Conservation (phyloP, 352 stramenopile species). For the Phytophthora boehmeriae region DNA sequence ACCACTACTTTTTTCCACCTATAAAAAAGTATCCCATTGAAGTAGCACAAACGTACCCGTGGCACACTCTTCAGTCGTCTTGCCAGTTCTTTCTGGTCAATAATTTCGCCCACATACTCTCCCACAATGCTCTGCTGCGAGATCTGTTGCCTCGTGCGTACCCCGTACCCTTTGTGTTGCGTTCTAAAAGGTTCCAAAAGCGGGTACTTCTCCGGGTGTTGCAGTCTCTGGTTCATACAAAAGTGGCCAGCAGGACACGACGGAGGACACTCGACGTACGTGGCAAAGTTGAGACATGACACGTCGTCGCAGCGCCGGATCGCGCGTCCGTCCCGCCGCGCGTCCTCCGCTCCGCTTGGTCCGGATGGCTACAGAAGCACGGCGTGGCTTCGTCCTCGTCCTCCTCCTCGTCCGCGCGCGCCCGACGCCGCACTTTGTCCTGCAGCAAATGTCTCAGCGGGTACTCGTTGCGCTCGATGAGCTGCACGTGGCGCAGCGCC, state of each 20-base stretch:
- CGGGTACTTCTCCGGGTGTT: conserved; percentile 70
- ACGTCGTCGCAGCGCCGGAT: conserved; percentile 80
- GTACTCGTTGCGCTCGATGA: conserved; percentile 78
- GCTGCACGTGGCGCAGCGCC: conserved; percentile 62
- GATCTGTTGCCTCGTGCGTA: conserved; percentile 71
- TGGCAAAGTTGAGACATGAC: conserved; percentile 90
- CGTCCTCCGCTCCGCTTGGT: conserved; percentile 41
- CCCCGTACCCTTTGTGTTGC: conserved; percentile 85
- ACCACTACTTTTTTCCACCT: not conserved
- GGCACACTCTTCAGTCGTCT: conserved; percentile 61
- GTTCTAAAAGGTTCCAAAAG: conserved; percentile 80
- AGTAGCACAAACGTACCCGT: conserved; percentile 34
- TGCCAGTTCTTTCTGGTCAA: conserved; percentile 85
- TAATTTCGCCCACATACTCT: conserved; percentile 94
- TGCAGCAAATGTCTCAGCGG: conserved; percentile 59
- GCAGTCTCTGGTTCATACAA: conserved; percentile 80
- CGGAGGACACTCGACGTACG: conserved; percentile 79
- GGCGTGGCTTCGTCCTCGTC: conserved; percentile 48
- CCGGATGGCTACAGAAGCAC: conserved; percentile 67
- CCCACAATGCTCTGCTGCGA: conserved; percentile 73
- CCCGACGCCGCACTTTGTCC: conserved; percentile 38
- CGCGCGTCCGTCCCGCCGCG: conserved; percentile 6
- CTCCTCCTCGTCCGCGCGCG: conserved; percentile 42
- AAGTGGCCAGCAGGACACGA: conserved; percentile 51
- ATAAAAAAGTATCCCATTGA: not conserved